Base-by-base conservation (phyloP, 148 eudicot genomes). In the Fagopyrum tataricum region DNA sequence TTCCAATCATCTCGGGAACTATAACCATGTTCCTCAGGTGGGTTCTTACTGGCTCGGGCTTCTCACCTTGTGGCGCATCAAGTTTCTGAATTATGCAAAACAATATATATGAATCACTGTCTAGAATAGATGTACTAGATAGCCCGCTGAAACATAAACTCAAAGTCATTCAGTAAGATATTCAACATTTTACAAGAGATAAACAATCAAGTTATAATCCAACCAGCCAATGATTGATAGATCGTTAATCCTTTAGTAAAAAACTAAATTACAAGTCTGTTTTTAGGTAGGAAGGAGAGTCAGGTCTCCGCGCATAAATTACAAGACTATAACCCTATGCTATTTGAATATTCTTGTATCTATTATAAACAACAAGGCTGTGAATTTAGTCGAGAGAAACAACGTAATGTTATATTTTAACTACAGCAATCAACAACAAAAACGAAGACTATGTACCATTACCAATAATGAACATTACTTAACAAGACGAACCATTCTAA, bases 1-100 rank as follows among this genome's bases (percentile, higher is more conserved):
- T 84, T 18, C 87, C 90, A 14, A 87, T 87, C 90, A 87, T 87
- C 83, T 87, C 91, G 18, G 91, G 91, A 0, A 87, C 91, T n/a
- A 87, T 87, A 66, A 87, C 82, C 91, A 87, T 87, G 72, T 83
- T 85, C 0, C 88, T 62, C 53, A 87, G 75, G 81, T 84, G 87
- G 18, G 87, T 84, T 48, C 80, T 81, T 15, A 87, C 85, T 15
- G 79, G 74, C 4, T 80, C 84, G 26, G 90, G 90, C 83, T 87
- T 87, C 77, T 86, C 90, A 72, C 90, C 90, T 8, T 82, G 52
- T 39, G 90, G 90, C 10, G 90, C 90, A 73, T 84, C 90, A 56
- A 77, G 78, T 87, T 87, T 87, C 90, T 84, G 75, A 58, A 1
- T 40, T 4, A 6, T 31, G 4, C 12, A 66, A 31, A 18, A 55